These are phyloP conservation scores for Chrysanthemum makinoi DNA, from an alignment of 129 eudicot species.

Conservation along the genomic window DNA sequence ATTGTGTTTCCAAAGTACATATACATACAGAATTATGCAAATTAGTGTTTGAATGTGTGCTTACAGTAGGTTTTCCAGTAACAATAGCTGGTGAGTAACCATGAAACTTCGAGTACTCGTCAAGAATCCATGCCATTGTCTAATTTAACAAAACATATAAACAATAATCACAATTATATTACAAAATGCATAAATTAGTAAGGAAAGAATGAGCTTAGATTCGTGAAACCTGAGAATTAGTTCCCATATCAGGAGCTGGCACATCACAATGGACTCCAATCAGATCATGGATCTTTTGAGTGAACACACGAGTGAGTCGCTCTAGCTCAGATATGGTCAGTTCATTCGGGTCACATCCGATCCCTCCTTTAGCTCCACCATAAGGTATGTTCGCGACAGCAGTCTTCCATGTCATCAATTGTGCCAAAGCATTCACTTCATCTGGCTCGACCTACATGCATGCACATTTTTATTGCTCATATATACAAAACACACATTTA, in stretches of 20 bases:
- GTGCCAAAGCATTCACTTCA: slow-evolving; percentile 99
- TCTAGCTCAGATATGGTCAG: slow-evolving; percentile 72
- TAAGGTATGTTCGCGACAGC: slow-evolving; percentile 95
- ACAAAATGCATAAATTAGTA: background rate
- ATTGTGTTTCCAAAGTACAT: background rate
- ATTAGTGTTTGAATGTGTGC: slow-evolving; percentile 17
- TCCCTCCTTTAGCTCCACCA: slow-evolving; percentile 99
- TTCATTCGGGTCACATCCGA: slow-evolving; percentile 79
- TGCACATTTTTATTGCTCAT: background rate
- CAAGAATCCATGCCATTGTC: slow-evolving; percentile 99
- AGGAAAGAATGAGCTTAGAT: background rate
- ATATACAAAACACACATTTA: background rate
- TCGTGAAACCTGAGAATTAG: slow-evolving; percentile 67
- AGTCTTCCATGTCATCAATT: slow-evolving; percentile 96
- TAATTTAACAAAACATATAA: slow-evolving; percentile 20
- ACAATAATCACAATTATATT: background rate
- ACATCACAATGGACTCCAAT: slow-evolving; percentile 90
- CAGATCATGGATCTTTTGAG: slow-evolving; percentile 92
- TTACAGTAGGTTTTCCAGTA: slow-evolving; percentile 91
- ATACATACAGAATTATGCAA: no score
- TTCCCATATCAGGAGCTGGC: slow-evolving; percentile 99
- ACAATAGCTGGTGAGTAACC: slow-evolving; percentile 97
- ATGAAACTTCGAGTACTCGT: slow-evolving; percentile 95
- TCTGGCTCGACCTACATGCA: slow-evolving; percentile 83
- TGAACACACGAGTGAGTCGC: slow-evolving; percentile 86